Evolutionary conservation across 2,329 filamentous ascomycete genomes (phyloP).

Genomic region (Sclerotiophoma versabilis): DNA sequence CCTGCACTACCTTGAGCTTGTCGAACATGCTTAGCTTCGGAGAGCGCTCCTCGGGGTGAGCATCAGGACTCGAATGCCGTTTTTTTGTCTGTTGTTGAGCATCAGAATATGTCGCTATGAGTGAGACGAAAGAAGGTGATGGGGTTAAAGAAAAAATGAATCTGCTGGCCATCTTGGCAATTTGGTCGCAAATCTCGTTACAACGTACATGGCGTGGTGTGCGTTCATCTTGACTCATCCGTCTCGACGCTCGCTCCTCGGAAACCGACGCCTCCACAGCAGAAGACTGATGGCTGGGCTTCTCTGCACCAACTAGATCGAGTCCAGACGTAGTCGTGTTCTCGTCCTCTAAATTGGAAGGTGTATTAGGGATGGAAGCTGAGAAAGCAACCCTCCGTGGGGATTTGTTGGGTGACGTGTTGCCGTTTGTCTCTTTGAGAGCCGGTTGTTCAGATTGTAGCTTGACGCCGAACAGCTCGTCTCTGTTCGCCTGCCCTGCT

Average conservation of each 20-base stretch:
- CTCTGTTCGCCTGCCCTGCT: conserved; percentile 27
- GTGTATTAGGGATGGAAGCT: conserved; percentile 45
- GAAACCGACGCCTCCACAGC: conserved; percentile 22
- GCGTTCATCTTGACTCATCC: conserved; percentile 34
- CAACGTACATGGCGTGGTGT: conserved; percentile 49
- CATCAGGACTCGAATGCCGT: conserved; percentile 47
- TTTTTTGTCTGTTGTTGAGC: conserved; percentile 46
- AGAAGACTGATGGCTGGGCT: conserved; percentile 26
- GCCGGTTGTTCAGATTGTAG: conserved; percentile 39
- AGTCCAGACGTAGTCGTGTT: conserved; percentile 42
- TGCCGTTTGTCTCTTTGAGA: conserved; percentile 46
- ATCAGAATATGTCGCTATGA: conserved; percentile 32
- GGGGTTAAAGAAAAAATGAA: conserved; percentile 36
- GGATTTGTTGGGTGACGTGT: conserved; percentile 46
- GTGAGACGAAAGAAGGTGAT: conserved; percentile 11
- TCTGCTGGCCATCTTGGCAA: conserved; percentile 36
- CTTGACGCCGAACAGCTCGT: conserved; percentile 46
- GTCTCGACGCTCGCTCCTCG: conserved; percentile 30
- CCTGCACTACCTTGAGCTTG: conserved; percentile 54
- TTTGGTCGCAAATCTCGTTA: conserved; percentile 33
- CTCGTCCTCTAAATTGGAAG: conserved; percentile 40
- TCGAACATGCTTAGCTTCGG: conserved; percentile 55
- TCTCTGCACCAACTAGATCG: conserved; percentile 33
- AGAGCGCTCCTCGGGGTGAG: conserved; percentile 48
- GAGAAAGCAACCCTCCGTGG: conserved; percentile 52